A percentile compares a stretch with the other conserved stretches of the same genome.
Conservation (phyloP, 176 grass and related monocot species). For the Phyllostachys edulis region DNA sequence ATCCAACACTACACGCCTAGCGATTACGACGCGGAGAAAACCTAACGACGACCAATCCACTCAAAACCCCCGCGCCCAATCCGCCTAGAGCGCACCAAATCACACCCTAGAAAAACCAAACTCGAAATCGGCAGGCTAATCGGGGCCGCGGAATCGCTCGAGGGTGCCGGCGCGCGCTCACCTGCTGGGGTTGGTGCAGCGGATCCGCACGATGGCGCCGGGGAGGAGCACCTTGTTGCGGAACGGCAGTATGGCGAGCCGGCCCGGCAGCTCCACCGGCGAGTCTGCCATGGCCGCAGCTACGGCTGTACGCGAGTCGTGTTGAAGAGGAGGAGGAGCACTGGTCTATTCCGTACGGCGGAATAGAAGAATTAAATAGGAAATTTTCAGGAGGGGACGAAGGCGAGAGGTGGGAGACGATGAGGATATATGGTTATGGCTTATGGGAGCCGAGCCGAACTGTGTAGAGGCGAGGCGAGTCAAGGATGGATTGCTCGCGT, state of each 20-base stretch:
- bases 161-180: background rate
- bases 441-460: background rate
- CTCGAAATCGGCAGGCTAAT: background rate
- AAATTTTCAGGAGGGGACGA: background rate
- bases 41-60: conserved; percentile 20
- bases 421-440: background rate
- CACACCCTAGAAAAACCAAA: background rate
- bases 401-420: conserved; percentile 30
- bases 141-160: background rate
- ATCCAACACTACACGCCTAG: background rate
- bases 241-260: conserved; percentile 93
- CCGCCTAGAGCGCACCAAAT: background rate
- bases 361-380: background rate
- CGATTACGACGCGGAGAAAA: background rate
- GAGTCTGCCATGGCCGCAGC: conserved; percentile 57
- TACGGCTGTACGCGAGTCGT: background rate
- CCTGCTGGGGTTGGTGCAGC: conserved; percentile 95
- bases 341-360: background rate
- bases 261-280: conserved; percentile 72
- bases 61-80: conserved; percentile 7
- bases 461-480: background rate
- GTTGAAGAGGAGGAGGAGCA: background rate
- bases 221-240: conserved; percentile 92
- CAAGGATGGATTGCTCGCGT: conserved; percentile 5
- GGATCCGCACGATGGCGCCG: conserved; percentile 93